These are phyloP conservation scores for Trypanosoma mega DNA, from an alignment of 208 protist genomes.

Conservation along the genomic window DNA sequence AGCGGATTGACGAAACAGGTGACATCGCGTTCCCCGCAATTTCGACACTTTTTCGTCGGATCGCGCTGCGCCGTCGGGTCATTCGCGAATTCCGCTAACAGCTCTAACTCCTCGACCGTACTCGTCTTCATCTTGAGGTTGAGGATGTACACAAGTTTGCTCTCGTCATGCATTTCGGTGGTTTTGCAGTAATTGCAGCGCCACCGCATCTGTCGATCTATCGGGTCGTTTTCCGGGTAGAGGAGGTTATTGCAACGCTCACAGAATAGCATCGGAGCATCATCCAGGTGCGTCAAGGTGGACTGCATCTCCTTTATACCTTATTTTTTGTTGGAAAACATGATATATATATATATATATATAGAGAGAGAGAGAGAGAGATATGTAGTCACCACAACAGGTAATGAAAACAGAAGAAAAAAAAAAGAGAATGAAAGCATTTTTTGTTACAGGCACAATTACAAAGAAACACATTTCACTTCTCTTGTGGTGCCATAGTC, in stretches of 20 bases:
- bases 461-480: no score
- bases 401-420: no score
- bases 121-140: slow-evolving; percentile 85
- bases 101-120: slow-evolving; percentile 68
- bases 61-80: slow-evolving; percentile 89
- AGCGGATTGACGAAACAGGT: slow-evolving; percentile 90
- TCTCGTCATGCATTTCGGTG: slow-evolving; percentile 73
- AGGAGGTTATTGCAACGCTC: slow-evolving; percentile 83
- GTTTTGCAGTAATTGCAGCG: slow-evolving; percentile 87
- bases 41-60: slow-evolving; percentile 68
- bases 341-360: no score
- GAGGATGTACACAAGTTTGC: slow-evolving; percentile 86
- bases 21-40: slow-evolving; percentile 66
- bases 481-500: no score
- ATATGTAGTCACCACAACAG: no score
- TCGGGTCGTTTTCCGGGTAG: slow-evolving; percentile 71
- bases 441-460: no score
- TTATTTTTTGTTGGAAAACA: background rate
- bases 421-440: no score
- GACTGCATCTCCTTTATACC: slow-evolving; percentile 14
- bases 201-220: slow-evolving; percentile 63
- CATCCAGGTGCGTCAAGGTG: slow-evolving; percentile 26
- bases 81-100: slow-evolving; percentile 84
- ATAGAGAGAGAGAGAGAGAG: no score
- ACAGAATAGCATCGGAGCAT: slow-evolving; percentile 90